Percentiles rank a stretch among this genome's conserved stretches.
Evolutionary conservation across 768 basidiomycete species (phyloP).

Genomic region (Amanita exitialis): DNA sequence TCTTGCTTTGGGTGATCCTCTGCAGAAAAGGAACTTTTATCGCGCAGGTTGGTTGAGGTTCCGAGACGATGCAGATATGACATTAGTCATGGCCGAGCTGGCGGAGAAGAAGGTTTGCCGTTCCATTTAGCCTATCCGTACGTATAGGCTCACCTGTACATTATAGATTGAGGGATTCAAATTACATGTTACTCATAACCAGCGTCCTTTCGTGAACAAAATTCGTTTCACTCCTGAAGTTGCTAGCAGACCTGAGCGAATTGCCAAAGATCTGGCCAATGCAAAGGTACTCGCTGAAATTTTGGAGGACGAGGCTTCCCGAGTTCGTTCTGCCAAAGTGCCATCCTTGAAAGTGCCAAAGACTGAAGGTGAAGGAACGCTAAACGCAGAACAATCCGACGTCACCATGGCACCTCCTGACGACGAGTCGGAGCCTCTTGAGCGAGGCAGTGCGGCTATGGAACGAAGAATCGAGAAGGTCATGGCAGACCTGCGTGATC

Average conservation of each 20-base stretch:
- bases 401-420: conserved; percentile 22
- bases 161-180: conserved; percentile 89
- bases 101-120: conserved; percentile 73
- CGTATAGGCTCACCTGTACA: conserved; percentile 3
- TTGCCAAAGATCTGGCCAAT: conserved; percentile 74
- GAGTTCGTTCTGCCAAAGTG: conserved; percentile 35
- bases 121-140: conserved; percentile 1
- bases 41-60: conserved; percentile 93
- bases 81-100: conserved; percentile 56
- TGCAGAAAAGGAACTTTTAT: conserved; percentile 89
- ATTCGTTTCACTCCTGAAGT: conserved; percentile 77
- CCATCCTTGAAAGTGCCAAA: conserved; percentile 16
- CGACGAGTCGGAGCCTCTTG: conserved; percentile 47
- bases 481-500: conserved; percentile 57
- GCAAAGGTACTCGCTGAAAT: conserved; percentile 61
- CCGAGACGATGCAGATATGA: conserved; percentile 77
- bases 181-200: conserved; percentile 78
- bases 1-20: conserved; percentile 84
- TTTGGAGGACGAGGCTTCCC: conserved; percentile 62
- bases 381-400: conserved; percentile 8
- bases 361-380: conserved; percentile 18
- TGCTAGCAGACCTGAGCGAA: conserved; percentile 68
- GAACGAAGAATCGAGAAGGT: conserved; percentile 76
- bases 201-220: conserved; percentile 67
- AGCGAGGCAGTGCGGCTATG: conserved; percentile 67